Conservation (phyloP, 2,329 filamentous ascomycete species). For the Trichoderma sp. region DNA sequence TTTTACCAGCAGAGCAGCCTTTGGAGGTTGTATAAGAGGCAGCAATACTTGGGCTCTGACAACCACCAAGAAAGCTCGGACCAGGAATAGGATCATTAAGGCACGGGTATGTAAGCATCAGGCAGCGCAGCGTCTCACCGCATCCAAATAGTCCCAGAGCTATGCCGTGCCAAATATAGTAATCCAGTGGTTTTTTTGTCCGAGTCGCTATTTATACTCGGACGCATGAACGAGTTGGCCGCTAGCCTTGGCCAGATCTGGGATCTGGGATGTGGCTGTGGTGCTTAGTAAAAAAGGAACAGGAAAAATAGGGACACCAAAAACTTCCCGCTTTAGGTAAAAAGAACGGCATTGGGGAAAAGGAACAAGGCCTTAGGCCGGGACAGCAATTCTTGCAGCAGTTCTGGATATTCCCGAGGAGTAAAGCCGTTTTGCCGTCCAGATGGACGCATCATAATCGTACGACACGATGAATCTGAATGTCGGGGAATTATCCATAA, state of each 20-base stretch:
- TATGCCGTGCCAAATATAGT: conserved; percentile 6
- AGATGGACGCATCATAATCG: neutral
- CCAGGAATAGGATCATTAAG: neutral
- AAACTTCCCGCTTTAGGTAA: neutral
- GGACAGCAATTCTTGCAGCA: neutral
- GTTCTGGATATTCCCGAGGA: neutral
- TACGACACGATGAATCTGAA: neutral
- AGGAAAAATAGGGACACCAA: neutral
- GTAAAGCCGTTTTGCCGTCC: neutral
- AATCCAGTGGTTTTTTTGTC: neutral
- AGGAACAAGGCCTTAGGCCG: neutral
- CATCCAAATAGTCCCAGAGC: neutral
- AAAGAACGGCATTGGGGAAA: neutral
- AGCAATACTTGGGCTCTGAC: neutral
- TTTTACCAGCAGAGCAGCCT: neutral
- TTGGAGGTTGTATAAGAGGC: neutral
- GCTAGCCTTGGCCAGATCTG: neutral
- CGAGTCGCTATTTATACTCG: neutral
- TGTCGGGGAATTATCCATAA: neutral
- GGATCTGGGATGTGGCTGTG: conserved; percentile 10
- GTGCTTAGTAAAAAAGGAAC: neutral
- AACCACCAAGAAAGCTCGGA: neutral
- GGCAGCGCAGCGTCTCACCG: conserved; percentile 11
- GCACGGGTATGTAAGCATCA: neutral
- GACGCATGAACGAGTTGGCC: neutral